Evolutionary conservation across 2,329 filamentous ascomycete species (phyloP), one percentile per base, ranked within the genome.

Genomic region (Pseudocercospora vitis): DNA sequence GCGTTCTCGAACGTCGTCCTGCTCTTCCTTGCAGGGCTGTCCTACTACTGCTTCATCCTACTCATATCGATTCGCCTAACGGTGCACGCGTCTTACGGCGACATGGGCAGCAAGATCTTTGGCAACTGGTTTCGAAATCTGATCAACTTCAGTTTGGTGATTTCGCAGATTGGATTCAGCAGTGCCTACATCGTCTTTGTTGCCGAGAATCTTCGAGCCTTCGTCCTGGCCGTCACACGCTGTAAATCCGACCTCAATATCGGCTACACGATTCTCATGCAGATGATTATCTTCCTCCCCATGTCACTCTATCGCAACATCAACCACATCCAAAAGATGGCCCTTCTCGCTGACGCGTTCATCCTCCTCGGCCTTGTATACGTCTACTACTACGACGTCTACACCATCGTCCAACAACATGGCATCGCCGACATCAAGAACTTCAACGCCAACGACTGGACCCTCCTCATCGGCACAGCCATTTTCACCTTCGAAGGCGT

Each of bases 401-500:
- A 88, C 62, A 96, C 92, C 1, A 85, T 99, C 48, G 84, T 84
- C 58, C 78, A 76, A 44, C 79, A 89, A 50, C 76, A 81, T 52
- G 90, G 90, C 9, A 74, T 96, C 19, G 81, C 90, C 4, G 94
- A 99, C 69, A 91, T 97, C 66, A 82, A 88, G 63, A 81, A 87
- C 66, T 97, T 99, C 80, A 99, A 99, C 76, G 74, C 86, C 33
- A 84, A 87, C 56, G 87, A 91, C 70, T 99, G 95, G 94, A 96
- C 94, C 0, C 81, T 99, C 3, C 97, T 99, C 71, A 99, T 99
- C 65, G 95, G 94, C 57, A 99, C 95, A 0, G 94, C 95, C 23
- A 97, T 99, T 70, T 99, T 99, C 75, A 97, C 94, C 0, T 99
- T 97, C 68, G 94, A 99, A 70, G 94, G 94, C 23, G 95, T 99